Evolutionary conservation across 2,329 filamentous ascomycete genomes (phyloP).

Genomic region (Penicillium janthinellum): DNA sequence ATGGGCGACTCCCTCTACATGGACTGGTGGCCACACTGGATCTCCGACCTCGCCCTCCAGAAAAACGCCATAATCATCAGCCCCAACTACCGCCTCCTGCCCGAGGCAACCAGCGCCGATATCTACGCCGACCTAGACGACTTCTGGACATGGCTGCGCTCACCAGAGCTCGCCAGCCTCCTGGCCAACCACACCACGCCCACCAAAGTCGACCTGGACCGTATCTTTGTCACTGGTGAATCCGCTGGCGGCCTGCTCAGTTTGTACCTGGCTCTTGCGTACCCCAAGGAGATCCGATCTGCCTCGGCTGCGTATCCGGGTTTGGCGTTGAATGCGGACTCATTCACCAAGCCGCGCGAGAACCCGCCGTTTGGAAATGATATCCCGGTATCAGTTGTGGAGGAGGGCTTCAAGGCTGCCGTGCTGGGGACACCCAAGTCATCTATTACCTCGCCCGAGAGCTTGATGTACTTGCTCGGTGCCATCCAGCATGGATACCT

Average conservation of each 20-base stretch:
- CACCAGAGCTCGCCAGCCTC: slow-evolving; percentile 9
- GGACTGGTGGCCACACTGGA: slow-evolving; percentile 36
- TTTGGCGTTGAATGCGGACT: slow-evolving; percentile 27
- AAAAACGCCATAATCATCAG: slow-evolving; percentile 50
- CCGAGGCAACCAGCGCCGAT: slow-evolving; percentile 50
- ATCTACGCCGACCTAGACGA: slow-evolving; percentile 52
- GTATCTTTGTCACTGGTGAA: slow-evolving; percentile 32
- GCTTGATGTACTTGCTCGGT: slow-evolving; percentile 23
- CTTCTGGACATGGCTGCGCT: slow-evolving; percentile 52
- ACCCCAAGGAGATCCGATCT: slow-evolving; percentile 34
- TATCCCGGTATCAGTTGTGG: slow-evolving; percentile 15
- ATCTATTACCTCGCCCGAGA: slow-evolving; percentile 12
- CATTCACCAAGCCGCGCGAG: slow-evolving; percentile 21
- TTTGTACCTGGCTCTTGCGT: slow-evolving; percentile 29
- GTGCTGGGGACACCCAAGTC: slow-evolving; percentile 18
- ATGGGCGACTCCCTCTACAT: slow-evolving; percentile 31
- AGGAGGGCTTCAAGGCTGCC: slow-evolving; percentile 11
- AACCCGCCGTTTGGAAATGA: slow-evolving; percentile 19
- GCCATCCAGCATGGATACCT: slow-evolving; percentile 21
- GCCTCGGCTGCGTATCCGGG: slow-evolving; percentile 37
- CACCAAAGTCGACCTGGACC: slow-evolving; percentile 27
- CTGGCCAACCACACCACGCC: slow-evolving; percentile 16
- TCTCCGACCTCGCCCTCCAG: slow-evolving; percentile 42
- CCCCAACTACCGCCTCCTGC: slow-evolving; percentile 56
- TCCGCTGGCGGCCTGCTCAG: slow-evolving; percentile 37